Base-by-base conservation (phyloP, 352 stramenopile genomes). In the Globisporangium uncinulatum region DNA sequence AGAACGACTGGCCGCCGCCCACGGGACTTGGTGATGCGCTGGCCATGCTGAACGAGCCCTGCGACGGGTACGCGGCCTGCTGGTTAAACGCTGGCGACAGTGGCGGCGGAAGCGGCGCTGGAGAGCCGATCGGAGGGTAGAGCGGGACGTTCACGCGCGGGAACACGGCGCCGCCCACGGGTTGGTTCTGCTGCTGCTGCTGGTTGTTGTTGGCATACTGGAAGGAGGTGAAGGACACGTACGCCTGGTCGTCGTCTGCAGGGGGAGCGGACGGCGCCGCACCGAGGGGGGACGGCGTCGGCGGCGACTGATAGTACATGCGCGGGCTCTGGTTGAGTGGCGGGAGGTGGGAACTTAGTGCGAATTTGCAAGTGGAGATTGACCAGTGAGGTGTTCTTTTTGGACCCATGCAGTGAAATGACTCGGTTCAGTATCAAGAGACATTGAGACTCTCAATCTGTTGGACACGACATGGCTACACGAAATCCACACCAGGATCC, bases 251-350 rank as follows among this genome's bases (percentile, higher is more conserved):
- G 19, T 29, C 54, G 54, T 79, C 70, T 4, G 62, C 69, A 1
- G 66, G 71, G 13, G 73, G 73, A 5, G 71, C 73, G 0, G 70
- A 82, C 3, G 72, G 72, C 29, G 70, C 60, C 53, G 73, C 41
- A 11, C 19, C 46, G 19, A 37, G 39, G 36, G 24, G 37, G 46
- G 62, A 65, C 8, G 56, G 45, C 20, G 57, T 31, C 11, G 56
- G 70, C 15, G 24, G 39, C 7, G 55, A 13, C 34, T 39, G 56
- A 39, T 49, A 55, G 56, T 61, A 51, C 56, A 56, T 56, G 24
- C 34, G 36, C 7, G 29, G 15, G 15, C 31, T n/a, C 2, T 19
- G 51, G 7, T 54, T 47, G 9, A 11, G 13, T 19, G 15, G 32
- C 47, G 36, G 0, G 3, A 37, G 34, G 7, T 43, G 6, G 4